phyloP scores from a whole-genome alignment of 139 green algal species.

The Coccomyxa sp. region DNA sequence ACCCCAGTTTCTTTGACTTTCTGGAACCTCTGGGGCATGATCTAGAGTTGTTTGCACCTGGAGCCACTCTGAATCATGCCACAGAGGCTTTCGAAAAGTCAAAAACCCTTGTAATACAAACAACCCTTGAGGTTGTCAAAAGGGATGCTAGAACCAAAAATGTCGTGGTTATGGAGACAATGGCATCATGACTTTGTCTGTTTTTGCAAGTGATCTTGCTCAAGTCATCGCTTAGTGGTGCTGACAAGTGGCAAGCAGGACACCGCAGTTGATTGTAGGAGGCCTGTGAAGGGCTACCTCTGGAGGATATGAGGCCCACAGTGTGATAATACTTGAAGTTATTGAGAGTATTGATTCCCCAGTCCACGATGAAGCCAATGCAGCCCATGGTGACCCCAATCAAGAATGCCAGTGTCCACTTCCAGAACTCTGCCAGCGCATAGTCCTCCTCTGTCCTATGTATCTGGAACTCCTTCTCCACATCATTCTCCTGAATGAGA shows the following conservation, averaged over 20 bases:
- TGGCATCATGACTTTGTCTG: neutral
- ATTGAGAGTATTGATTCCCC: conserved; percentile 45
- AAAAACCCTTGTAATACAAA: too few species aligned
- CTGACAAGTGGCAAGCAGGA: too few species aligned
- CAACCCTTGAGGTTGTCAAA: neutral
- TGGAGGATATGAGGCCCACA: neutral
- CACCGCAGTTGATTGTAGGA: neutral
- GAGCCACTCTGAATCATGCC: too few species aligned
- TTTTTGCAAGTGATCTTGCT: too few species aligned
- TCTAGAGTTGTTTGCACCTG: too few species aligned
- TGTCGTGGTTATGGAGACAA: neutral
- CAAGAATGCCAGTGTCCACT: conserved; percentile 24
- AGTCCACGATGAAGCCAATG: conserved; percentile 55
- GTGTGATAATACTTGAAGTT: conserved; percentile 32
- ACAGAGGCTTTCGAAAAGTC: too few species aligned
- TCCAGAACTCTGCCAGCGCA: conserved; percentile 20
- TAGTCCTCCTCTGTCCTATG: conserved; percentile 27
- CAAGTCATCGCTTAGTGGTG: too few species aligned
- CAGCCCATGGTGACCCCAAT: conserved; percentile 56
- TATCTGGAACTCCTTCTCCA: conserved; percentile 31
- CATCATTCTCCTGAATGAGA: conserved; percentile 21
- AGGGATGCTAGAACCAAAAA: neutral
- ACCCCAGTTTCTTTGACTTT: too few species aligned
- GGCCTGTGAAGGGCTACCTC: neutral
- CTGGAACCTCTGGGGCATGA: too few species aligned